phyloP scores from a whole-genome alignment of 2,329 filamentous ascomycete species.

The Tolypocladium inflatum region DNA sequence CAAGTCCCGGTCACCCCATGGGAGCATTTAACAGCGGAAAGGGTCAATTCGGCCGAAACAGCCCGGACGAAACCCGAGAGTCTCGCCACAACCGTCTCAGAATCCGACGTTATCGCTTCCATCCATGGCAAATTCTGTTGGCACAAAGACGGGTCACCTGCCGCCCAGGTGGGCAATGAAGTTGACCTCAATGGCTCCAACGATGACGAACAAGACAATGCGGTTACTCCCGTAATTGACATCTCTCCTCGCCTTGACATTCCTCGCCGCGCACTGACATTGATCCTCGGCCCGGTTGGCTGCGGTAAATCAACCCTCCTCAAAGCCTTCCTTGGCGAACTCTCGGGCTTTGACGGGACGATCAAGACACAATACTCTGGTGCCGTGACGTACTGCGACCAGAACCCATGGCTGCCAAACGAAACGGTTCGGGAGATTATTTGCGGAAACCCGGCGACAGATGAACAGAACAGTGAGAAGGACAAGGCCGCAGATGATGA shows the following conservation, averaged over 20 bases:
- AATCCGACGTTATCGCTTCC: background rate
- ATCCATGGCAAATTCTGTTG: background rate
- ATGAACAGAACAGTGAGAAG: constrained; percentile 21
- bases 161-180: too few relatives aligned
- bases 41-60: background rate
- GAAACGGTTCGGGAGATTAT: constrained; percentile 19
- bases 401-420: constrained; percentile 14
- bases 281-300: constrained; percentile 19
- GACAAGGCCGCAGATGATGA: constrained; percentile 8
- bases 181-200: background rate
- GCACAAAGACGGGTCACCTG: background rate
- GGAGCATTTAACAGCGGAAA: background rate
- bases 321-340: constrained; percentile 16
- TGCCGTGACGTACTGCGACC: constrained; percentile 14
- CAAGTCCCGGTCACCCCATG: background rate
- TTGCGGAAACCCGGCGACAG: constrained; percentile 26
- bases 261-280: constrained; percentile 3
- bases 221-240: background rate
- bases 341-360: constrained; percentile 7
- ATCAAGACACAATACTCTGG: constrained; percentile 7
- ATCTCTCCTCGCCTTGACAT: background rate
- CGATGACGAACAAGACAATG: background rate
- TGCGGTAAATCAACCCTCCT: constrained; percentile 20
- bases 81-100: background rate
- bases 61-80: background rate